Base-by-base conservation (phyloP, 2,329 filamentous ascomycete genomes). In the Phialophora verrucosa region DNA sequence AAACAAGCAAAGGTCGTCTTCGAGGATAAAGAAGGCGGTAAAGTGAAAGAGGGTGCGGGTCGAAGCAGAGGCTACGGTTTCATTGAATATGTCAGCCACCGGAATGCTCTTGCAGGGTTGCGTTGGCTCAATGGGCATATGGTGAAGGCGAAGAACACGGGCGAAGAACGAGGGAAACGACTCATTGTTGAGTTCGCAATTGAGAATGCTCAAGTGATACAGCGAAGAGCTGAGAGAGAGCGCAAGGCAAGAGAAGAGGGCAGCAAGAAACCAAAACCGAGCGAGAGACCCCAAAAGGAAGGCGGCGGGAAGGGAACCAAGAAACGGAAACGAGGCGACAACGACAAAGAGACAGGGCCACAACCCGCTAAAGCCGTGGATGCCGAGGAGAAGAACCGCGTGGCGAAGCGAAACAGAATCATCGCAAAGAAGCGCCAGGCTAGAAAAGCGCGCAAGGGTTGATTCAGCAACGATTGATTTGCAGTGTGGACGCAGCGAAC, bases 181-280 rank as follows among this genome's bases (percentile, higher is more conserved):
- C 81, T 99, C 59, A 92, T 99, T 75, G 94, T 94, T 44, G 96
- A 99, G 78, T 99, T 99, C 76, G 93, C 95, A 23, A 97, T 99
- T 76, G 95, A 99, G 80, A 99, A 99, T 74, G 93, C 92, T 0
- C 93, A 97, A 75, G 95, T 99, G 0, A 90, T 99, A n/a, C 86
- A 89, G 71, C 85, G 95, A 70, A 86, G 96, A 62, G 86, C 83
- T 67, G 87, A 89, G 68, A 82, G 82, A 57, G 89, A 92, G 75
- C 78, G 80, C 59, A 87, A 66, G 57, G 66, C 59, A 32, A 61
- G 57, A 53, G 64, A 66, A 50, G 31, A 66, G 44, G 59, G 50
- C 76, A 76, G 71, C 74, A 74, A 49, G 72, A 63, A 59, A 60
- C 57, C 56, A 3, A 74, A 51, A 73, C 38, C 79, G 75, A 73